Conservation (phyloP, 441 rosid genomes). For the Gossypium lobatum region DNA sequence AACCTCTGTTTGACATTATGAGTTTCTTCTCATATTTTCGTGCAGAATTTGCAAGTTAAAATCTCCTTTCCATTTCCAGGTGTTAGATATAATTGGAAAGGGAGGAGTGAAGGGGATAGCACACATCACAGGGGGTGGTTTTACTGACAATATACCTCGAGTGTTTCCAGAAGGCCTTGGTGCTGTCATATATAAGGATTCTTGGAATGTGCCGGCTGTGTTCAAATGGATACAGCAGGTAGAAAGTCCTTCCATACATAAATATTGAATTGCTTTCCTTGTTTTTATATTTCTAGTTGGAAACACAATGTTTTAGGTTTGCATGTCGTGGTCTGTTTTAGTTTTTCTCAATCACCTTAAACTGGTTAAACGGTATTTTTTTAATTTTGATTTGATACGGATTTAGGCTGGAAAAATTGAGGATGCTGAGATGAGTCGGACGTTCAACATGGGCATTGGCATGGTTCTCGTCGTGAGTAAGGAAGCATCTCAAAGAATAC, state of each 20-base stretch:
- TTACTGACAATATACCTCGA: constrained; percentile 86
- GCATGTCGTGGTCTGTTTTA: not conserved
- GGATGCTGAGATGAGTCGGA: constrained; percentile 82
- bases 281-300: not conserved
- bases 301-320: not conserved
- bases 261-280: not conserved
- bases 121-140: constrained; percentile 93
- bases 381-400: constrained; percentile 4
- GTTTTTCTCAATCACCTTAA: not conserved
- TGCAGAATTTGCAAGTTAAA: not conserved
- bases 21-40: not conserved
- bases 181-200: constrained; percentile 48
- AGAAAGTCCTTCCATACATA: not conserved
- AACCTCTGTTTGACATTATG: not conserved
- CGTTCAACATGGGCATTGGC: constrained; percentile 89
- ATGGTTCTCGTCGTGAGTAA: constrained; percentile 68
- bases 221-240: constrained; percentile 96
- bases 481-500: constrained; percentile 56
- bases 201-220: constrained; percentile 70
- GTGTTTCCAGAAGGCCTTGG: constrained; percentile 79
- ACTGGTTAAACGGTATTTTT: not conserved
- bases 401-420: constrained; percentile 65
- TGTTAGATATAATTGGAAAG: constrained; percentile 63
- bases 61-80: constrained; percentile 30
- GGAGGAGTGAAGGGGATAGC: constrained; percentile 95